Evolutionary conservation across 1,284 basidiomycete species (phyloP), one percentile per base, ranked within the genome.

Genomic region (Dichomitus squalens): DNA sequence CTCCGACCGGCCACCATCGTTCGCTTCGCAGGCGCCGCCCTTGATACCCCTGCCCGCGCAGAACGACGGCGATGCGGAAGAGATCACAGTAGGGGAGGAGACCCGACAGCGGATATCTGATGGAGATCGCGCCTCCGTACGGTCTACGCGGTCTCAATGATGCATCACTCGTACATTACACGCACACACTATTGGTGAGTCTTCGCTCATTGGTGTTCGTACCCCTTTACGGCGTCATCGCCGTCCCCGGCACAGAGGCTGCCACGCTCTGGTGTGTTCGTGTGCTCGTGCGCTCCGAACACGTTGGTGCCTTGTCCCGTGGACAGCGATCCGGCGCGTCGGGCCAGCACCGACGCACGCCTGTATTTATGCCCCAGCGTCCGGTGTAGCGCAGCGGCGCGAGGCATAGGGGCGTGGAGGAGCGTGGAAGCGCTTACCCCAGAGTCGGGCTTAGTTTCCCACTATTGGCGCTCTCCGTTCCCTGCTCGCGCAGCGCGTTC

Each of bases 1-100:
- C 52, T 66, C 63, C 9, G 63, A 66, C 52, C 54, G 62, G 18
- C 64, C 66, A 40, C 62, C 66, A 48, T 66, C 64, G 29, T 66
- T 61, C 25, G 58, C 59, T 7, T 67, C 66, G 29, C 59, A 64
- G 51, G 58, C 60, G 29, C 66, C 66, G 36, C 59, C 64, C 14
- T 44, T 60, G 53, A 63, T 66, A 55, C 59, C 63, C 43, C 54
- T 60, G 23, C 57, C 20, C 44, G n/a, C 64, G 27, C 53, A 54
- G 23, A 43, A 53, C 49, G 44, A 55, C 34, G 23, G 20, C 46
- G 52, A 34, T 8, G 27, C 23, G 35, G 18, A 35, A 16, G 49
- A 34, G 27, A 51, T 29, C n/a, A n/a, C 38, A 50, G 39, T 35
- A 14, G 39, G 23, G 20, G 52, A 53, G 49, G 40, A 39, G 29